These are phyloP conservation scores for Neofusicoccum ribis DNA, from an alignment of 2,329 filamentous ascomycete genomes.

Conservation along the genomic window DNA sequence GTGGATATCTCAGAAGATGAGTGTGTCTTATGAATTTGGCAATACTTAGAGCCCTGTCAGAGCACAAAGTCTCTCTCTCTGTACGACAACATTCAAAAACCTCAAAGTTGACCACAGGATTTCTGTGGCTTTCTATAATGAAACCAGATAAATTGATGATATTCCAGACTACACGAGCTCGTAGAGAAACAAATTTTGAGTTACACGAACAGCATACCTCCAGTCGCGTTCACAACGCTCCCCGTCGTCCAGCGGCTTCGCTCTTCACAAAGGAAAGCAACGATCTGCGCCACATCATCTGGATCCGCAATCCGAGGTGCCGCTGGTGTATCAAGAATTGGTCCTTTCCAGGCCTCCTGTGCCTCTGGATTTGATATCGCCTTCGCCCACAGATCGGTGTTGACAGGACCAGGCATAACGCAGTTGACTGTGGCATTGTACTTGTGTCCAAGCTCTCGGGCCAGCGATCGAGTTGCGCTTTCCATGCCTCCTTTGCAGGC, in stretches of 20 bases:
- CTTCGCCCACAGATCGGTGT: conserved; percentile 53
- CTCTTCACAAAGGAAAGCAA: conserved; percentile 56
- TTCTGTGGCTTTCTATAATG: too few relatives aligned
- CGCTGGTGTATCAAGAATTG: conserved; percentile 54
- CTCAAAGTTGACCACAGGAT: too few relatives aligned
- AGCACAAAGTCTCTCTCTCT: too few relatives aligned
- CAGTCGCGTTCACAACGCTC: conserved; percentile 58
- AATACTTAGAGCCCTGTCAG: too few relatives aligned
- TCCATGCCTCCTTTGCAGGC: conserved; percentile 62
- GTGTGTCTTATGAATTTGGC: too few relatives aligned
- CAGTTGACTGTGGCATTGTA: conserved; percentile 61
- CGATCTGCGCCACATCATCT: conserved; percentile 58
- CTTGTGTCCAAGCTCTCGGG: conserved; percentile 56
- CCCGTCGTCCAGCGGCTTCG: conserved; percentile 47
- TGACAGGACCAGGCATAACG: conserved; percentile 61
- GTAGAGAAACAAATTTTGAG: too few relatives aligned
- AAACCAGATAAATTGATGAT: too few relatives aligned
- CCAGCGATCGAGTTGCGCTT: conserved; percentile 59
- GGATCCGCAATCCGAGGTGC: conserved; percentile 52
- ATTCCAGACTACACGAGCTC: too few relatives aligned
- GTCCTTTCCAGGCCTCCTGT: not conserved
- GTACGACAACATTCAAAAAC: too few relatives aligned
- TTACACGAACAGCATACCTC: conserved; percentile 37
- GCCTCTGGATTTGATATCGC: not conserved
- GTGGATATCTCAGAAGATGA: too few relatives aligned